Evolutionary conservation across 805 yeast species (phyloP).

Genomic region (Danielia reshetovae): DNA sequence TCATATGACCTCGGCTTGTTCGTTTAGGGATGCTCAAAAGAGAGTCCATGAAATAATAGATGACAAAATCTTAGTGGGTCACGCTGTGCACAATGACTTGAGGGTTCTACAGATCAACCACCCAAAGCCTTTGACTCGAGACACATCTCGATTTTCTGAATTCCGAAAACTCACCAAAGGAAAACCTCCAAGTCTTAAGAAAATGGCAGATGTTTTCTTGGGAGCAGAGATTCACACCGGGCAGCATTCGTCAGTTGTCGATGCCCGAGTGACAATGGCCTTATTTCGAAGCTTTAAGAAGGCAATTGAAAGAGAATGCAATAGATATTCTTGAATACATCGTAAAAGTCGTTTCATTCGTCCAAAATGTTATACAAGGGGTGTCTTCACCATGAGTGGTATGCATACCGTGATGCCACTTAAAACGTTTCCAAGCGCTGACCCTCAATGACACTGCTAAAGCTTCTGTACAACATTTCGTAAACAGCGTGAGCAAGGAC

Average conservation of each 20-base stretch:
- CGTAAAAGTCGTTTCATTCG: too few relatives aligned
- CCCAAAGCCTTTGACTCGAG: slow-evolving; percentile 61
- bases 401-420: too few relatives aligned
- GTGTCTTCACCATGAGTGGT: too few relatives aligned
- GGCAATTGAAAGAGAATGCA: slow-evolving; percentile 49
- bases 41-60: slow-evolving; percentile 20
- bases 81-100: slow-evolving; percentile 78
- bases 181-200: slow-evolving; percentile 69
- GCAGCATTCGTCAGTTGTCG: slow-evolving; percentile 85
- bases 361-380: too few relatives aligned
- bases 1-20: slow-evolving; percentile 63
- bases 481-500: slow-evolving; percentile 9
- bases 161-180: slow-evolving; percentile 61
- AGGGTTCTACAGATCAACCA: slow-evolving; percentile 64
- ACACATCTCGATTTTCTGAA: slow-evolving; percentile 62
- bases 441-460: slow-evolving; percentile 35
- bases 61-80: slow-evolving; percentile 70
- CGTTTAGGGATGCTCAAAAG: slow-evolving; percentile 64
- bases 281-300: slow-evolving; percentile 60
- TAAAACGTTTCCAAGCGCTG: slow-evolving; percentile 26
- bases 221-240: slow-evolving; percentile 64
- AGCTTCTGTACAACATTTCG: slow-evolving; percentile 35
- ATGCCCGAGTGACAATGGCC: slow-evolving; percentile 84
- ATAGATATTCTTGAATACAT: too few relatives aligned
- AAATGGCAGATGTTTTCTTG: slow-evolving; percentile 54